Base-by-base conservation (phyloP, 2,329 filamentous ascomycete genomes). In the Ophiocordyceps polyrhachis-furcata region DNA sequence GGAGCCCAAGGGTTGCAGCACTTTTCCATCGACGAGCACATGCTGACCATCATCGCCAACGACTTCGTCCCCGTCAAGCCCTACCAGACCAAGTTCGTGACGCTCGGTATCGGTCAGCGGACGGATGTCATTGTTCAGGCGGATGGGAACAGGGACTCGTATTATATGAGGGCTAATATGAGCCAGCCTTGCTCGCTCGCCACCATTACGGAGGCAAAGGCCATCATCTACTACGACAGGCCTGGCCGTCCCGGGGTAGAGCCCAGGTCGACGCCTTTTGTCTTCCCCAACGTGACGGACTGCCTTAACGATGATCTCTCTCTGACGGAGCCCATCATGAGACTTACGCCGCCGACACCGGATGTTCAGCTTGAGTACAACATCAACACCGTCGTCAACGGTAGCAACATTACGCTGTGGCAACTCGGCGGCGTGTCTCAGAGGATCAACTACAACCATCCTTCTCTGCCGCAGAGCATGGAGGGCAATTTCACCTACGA, bases 21-120 rank as follows among this genome's bases (percentile, higher is more conserved):
- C 42, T 75, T 80, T 52, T 79, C 63, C 52, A 80, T 71, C 53
- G 73, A 65, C 61, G 68, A 66, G 2, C 78, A 83, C 56, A 71
- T 60, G 17, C 62, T 83, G 58, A 78, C 67, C 0, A 73, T 83
- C 46, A 75, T 82, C 44, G 68, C 76, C 19, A 73, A 73, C 51
- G 79, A 83, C 55, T 79, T 79, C 45, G 73, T 80, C 3, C 64
- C 70, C 1, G 62, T 81, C 29, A 55, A 73, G 50, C 78, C 80
- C 0, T 83, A 81, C 55, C 64, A 71, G 5, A 78, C 77, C 0
- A 64, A 71, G 4, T 68, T 76, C 3, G 63, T 83, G n/a, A 76
- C 69, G 5, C 63, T 83, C 12, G 76, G 69, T 28, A 66, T 81
- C 44, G 71, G 65, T 21, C 75, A 79, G 52, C 62, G 67, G 50